phyloP scores from a whole-genome alignment of 148 eudicot genomes.

The Vaccinium darrowii region DNA sequence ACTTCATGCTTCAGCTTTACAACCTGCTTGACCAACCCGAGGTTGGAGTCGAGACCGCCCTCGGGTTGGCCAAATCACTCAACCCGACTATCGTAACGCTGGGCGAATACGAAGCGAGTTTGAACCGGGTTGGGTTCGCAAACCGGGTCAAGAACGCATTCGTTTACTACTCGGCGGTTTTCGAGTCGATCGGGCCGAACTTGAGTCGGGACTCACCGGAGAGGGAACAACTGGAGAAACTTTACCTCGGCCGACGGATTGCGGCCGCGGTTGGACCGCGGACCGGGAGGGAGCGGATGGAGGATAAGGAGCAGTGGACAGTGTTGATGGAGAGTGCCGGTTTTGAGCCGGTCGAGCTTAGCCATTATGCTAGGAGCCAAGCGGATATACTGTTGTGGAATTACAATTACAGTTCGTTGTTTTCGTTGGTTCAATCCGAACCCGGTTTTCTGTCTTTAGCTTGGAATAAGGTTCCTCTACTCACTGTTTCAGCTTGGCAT shows the following conservation, averaged over 20 bases:
- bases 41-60: conserved; percentile 46
- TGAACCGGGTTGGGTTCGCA: conserved; percentile 58
- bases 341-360: conserved; percentile 54
- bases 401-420: conserved; percentile 61
- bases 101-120: conserved; percentile 79
- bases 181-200: conserved; percentile 77
- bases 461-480: conserved; percentile 73
- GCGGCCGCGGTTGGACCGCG: conserved; percentile 52
- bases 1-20: conserved; percentile 87
- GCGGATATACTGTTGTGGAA: conserved; percentile 75
- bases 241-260: conserved; percentile 59
- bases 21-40: conserved; percentile 53
- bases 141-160: conserved; percentile 59
- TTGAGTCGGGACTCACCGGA: conserved; percentile 59
- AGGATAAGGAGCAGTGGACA: conserved; percentile 66
- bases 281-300: conserved; percentile 56
- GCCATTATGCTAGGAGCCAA: conserved; percentile 86
- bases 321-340: conserved; percentile 63
- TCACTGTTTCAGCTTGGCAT: conserved; percentile 88
- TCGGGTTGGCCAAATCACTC: conserved; percentile 60
- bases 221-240: conserved; percentile 55
- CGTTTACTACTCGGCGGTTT: conserved; percentile 58
- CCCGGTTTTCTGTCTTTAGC: conserved; percentile 77
- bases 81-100: conserved; percentile 67
- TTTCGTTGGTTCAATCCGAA: conserved; percentile 46